phyloP scores from a whole-genome alignment of 2,329 filamentous ascomycete genomes.

The Ophiocordyceps australis region DNA sequence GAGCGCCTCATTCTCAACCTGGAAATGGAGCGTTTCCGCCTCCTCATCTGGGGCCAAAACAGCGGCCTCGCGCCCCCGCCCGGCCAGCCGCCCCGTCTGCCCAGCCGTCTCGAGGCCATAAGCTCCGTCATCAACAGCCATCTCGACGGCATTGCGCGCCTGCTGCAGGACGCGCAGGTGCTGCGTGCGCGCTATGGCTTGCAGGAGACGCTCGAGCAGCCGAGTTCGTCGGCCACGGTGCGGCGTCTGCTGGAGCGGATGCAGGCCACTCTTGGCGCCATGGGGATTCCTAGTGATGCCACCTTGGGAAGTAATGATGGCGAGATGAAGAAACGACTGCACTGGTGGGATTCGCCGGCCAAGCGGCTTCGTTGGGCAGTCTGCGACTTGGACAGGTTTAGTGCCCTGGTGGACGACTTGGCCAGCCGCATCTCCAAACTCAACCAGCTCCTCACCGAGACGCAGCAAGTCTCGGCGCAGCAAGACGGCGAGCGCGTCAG shows the following conservation, averaged over 20 bases:
- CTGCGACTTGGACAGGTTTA: not conserved
- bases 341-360: not conserved
- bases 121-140: not conserved
- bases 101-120: not conserved
- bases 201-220: not conserved
- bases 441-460: not conserved
- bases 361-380: not conserved
- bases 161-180: not conserved
- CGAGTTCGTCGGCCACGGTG: not conserved
- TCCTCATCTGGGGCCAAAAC: not conserved
- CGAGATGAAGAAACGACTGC: not conserved
- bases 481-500: not conserved
- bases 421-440: not conserved
- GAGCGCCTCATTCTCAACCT: not conserved
- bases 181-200: not conserved
- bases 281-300: too few species aligned
- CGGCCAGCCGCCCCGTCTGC: not conserved
- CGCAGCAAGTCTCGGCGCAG: not conserved
- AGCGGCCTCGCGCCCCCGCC: not conserved
- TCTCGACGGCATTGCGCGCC: not conserved
- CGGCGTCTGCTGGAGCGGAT: not conserved
- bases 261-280: too few species aligned
- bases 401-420: not conserved
- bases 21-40: slow-evolving; percentile 1
- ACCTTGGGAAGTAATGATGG: too few species aligned